These are phyloP conservation scores for Bruguiera hainesii DNA, from an alignment of 441 rosid genomes.

Conservation along the genomic window DNA sequence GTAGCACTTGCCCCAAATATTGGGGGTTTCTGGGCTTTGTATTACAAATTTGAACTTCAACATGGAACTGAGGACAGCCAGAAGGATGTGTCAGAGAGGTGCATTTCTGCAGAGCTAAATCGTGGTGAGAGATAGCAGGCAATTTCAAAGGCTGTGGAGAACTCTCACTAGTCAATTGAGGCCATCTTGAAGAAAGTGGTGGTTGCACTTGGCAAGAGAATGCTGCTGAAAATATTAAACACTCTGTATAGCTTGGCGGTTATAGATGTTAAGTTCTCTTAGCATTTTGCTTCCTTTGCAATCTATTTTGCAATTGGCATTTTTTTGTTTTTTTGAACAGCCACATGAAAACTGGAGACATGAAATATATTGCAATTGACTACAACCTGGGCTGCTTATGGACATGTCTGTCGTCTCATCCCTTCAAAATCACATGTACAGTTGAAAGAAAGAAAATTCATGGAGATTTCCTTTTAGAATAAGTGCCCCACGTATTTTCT, in stretches of 20 bases:
- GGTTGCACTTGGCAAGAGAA: slow-evolving; percentile 66
- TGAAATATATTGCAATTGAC: too few species aligned
- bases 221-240: slow-evolving; percentile 48
- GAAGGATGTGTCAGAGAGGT: slow-evolving; percentile 74
- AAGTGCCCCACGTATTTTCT: too few species aligned
- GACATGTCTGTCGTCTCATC: too few species aligned
- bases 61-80: slow-evolving; percentile 78
- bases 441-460: too few species aligned
- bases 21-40: slow-evolving; percentile 92
- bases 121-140: slow-evolving; percentile 91
- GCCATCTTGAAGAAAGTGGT: slow-evolving; percentile 82
- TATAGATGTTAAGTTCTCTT: background rate
- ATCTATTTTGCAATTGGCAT: too few species aligned
- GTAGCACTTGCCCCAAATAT: slow-evolving; percentile 78
- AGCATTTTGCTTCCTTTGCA: too few species aligned
- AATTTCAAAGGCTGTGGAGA: slow-evolving; percentile 82
- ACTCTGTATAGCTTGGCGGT: background rate
- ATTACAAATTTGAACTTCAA: slow-evolving; percentile 87
- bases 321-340: too few species aligned
- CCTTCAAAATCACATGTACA: too few species aligned
- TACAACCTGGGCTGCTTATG: too few species aligned
- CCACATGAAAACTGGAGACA: too few species aligned
- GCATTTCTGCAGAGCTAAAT: slow-evolving; percentile 78
- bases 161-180: slow-evolving; percentile 79
- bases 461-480: too few species aligned